Conservation (phyloP, 768 basidiomycete species). For the Suillus plorans region DNA sequence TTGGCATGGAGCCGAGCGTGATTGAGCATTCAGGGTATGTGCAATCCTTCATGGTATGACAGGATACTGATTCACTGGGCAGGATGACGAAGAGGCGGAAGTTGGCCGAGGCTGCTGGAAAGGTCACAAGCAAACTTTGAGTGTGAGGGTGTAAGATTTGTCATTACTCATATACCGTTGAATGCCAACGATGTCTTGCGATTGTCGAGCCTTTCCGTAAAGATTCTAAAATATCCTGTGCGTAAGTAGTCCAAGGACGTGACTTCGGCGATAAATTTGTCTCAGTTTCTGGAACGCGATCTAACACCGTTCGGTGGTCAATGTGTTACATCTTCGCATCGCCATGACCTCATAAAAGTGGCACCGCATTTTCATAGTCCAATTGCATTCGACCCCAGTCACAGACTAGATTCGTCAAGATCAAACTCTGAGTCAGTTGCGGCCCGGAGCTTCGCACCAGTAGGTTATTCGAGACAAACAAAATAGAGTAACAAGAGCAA, state of each 20-base stretch:
- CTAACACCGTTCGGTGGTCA: too few relatives aligned
- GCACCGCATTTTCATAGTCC: not conserved
- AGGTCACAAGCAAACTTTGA: constrained; percentile 28
- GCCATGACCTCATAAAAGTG: not conserved
- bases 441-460: not conserved
- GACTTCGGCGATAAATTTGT: not conserved
- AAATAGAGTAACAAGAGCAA: not conserved
- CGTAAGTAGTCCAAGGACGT: not conserved
- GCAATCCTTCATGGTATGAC: not conserved
- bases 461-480: not conserved
- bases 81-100: constrained; percentile 34
- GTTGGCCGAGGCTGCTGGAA: constrained; percentile 24
- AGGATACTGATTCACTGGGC: constrained; percentile 3
- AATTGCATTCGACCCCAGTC: not conserved
- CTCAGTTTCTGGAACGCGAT: not conserved
- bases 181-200: not conserved
- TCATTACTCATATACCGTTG: not conserved
- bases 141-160: not conserved
- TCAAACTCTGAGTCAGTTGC: not conserved
- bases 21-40: constrained; percentile 78
- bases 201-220: not conserved
- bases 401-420: not conserved
- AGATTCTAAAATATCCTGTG: not conserved
- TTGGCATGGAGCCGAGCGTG: constrained; percentile 57
- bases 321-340: not conserved